A percentile compares a stretch with the other conserved stretches of the same genome.
These are phyloP conservation scores for Psilocybe tampanensis DNA, from an alignment of 768 basidiomycete genomes.

Conservation along the genomic window DNA sequence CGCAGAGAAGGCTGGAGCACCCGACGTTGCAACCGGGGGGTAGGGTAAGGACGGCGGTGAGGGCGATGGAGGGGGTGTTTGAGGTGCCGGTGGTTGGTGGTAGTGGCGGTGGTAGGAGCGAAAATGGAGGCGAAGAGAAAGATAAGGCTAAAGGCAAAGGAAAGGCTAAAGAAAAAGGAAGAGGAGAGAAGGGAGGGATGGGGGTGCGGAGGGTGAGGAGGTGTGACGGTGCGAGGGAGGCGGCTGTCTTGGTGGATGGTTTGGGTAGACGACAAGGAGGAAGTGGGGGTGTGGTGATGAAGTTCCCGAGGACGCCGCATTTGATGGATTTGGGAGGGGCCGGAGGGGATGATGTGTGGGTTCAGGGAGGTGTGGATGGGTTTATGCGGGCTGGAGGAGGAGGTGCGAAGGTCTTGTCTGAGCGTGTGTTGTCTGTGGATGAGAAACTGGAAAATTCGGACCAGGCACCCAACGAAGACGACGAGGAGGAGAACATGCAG, in stretches of 20 bases:
- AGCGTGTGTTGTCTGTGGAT: too few relatives aligned
- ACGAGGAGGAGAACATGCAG: too few relatives aligned
- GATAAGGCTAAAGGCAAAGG: too few relatives aligned
- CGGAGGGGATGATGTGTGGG: conserved; percentile 53
- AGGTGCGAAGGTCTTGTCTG: too few relatives aligned
- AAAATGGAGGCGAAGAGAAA: too few relatives aligned
- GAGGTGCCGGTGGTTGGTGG: too few relatives aligned
- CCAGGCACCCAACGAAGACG: too few relatives aligned
- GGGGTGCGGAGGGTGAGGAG: conserved; percentile 14
- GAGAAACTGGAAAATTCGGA: too few relatives aligned
- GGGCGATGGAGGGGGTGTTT: conserved; percentile 52
- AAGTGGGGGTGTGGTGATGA: conserved; percentile 24
- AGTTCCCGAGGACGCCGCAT: conserved; percentile 66
- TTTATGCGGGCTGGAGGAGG: neutral
- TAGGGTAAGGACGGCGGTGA: conserved; percentile 55
- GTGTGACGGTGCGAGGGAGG: too few relatives aligned
- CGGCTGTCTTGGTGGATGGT: too few relatives aligned
- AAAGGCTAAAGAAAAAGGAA: conserved; percentile 26
- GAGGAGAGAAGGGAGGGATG: conserved; percentile 52
- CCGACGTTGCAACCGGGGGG: conserved; percentile 59
- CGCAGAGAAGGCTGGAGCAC: conserved; percentile 59
- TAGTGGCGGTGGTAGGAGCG: too few relatives aligned
- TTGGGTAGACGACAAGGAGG: too few relatives aligned
- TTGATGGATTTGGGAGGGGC: conserved; percentile 60
- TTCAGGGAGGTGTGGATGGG: conserved; percentile 15